Evolutionary conservation across 1,139 yeast species (phyloP).

Genomic region (Pichia sp.): DNA sequence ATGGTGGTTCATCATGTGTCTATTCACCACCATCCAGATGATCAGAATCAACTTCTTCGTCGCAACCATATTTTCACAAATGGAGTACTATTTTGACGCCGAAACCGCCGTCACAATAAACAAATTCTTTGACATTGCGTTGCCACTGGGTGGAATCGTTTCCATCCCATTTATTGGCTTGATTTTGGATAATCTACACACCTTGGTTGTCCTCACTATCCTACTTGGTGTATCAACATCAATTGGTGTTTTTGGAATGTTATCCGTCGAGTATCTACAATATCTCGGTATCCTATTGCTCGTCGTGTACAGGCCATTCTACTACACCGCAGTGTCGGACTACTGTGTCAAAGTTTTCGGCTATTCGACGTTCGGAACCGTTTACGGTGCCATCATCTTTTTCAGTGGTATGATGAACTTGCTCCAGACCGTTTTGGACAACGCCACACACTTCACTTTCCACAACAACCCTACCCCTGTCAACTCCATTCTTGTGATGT

Average conservation of each 20-base stretch:
- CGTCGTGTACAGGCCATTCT: conserved; percentile 87
- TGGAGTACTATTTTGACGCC: conserved; percentile 57
- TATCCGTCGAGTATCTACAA: conserved; percentile 49
- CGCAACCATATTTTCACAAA: conserved; percentile 80
- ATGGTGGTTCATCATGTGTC: conserved; percentile 75
- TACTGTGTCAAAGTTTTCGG: conserved; percentile 92
- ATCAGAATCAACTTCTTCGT: conserved; percentile 86
- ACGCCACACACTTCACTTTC: conserved; percentile 60
- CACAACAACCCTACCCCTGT: conserved; percentile 76
- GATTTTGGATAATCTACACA: conserved; percentile 69
- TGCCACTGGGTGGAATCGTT: conserved; percentile 81
- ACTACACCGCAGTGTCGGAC: conserved; percentile 88
- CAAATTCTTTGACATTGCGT: conserved; percentile 73
- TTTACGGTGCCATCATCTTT: conserved; percentile 77
- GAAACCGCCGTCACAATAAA: conserved; percentile 53
- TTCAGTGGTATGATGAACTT: conserved; percentile 75
- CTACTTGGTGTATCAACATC: conserved; percentile 50
- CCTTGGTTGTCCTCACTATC: conserved; percentile 52
- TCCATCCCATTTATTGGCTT: conserved; percentile 85
- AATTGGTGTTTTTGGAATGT: conserved; percentile 65
- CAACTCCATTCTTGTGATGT: conserved; percentile 48
- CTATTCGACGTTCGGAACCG: conserved; percentile 82
- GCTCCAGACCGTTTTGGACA: conserved; percentile 65
- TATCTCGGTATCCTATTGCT: conserved; percentile 62
- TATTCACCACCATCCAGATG: conserved; percentile 83